Percentiles rank a stretch among this genome's conserved stretches.
These are phyloP conservation scores for Isochrysis galbana DNA, from an alignment of 78 protist genomes.

Conservation along the genomic window DNA sequence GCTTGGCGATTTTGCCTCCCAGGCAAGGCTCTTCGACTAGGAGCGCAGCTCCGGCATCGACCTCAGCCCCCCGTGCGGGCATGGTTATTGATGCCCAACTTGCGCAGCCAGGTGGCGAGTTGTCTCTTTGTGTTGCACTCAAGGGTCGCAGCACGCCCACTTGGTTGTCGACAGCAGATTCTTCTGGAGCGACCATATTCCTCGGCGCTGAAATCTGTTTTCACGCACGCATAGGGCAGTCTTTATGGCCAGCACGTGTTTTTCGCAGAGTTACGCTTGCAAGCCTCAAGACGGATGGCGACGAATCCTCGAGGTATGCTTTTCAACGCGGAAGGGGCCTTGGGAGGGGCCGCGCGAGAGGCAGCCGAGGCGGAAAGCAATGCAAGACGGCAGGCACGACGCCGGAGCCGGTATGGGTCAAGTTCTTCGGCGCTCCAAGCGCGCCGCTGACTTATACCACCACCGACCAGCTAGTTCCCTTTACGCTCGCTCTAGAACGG, in stretches of 20 bases:
- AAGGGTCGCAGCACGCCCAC: neutral
- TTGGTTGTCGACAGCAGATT: neutral
- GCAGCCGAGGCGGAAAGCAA: neutral
- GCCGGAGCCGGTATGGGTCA: neutral
- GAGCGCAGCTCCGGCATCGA: neutral
- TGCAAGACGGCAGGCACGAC: neutral
- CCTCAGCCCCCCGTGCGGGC: neutral
- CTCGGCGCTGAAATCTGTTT: neutral
- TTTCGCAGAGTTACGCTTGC: neutral
- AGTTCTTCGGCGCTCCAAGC: neutral
- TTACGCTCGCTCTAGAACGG: neutral
- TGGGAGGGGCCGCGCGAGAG: neutral
- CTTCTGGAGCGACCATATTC: neutral
- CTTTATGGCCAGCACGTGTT: neutral
- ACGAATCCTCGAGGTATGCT: neutral
- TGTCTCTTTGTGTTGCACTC: neutral
- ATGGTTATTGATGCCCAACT: neutral
- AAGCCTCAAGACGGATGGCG: neutral
- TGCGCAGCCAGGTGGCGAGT: neutral
- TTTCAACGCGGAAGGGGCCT: neutral
- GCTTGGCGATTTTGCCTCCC: neutral
- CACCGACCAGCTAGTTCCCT: neutral
- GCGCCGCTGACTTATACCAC: neutral
- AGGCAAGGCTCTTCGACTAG: neutral
- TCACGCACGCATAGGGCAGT: neutral